Percentiles rank a stretch among this genome's conserved stretches.
Conservation (phyloP, 1,284 basidiomycete genomes). For the Coniferiporia weirii region DNA sequence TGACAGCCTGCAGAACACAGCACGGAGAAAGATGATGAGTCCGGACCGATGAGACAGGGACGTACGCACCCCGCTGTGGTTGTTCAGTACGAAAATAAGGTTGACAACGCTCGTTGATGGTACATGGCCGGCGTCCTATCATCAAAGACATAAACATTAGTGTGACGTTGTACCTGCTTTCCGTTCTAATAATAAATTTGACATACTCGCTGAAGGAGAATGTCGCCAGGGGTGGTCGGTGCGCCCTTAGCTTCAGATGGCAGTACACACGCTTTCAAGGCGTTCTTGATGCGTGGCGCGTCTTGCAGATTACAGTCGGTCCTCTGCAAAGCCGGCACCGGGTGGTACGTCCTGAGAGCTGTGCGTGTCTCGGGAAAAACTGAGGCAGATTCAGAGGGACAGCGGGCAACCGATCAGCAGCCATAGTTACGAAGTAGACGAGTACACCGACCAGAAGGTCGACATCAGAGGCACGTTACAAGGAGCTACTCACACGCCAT, state of each 20-base stretch:
- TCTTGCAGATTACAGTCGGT: slow-evolving; percentile 64
- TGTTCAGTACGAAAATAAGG: slow-evolving; percentile 70
- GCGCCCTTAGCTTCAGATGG: slow-evolving; percentile 63
- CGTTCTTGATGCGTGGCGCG: slow-evolving; percentile 68
- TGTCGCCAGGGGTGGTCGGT: slow-evolving; percentile 64
- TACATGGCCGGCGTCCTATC: slow-evolving; percentile 24
- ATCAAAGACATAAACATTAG: not conserved
- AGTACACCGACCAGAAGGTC: not conserved
- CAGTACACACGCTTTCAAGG: slow-evolving; percentile 71
- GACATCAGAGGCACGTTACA: not conserved
- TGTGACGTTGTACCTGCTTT: not conserved
- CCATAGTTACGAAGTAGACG: slow-evolving; percentile 16
- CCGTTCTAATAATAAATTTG: not conserved
- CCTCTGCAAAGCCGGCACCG: slow-evolving; percentile 62
- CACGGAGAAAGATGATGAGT: slow-evolving; percentile 6
- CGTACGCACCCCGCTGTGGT: slow-evolving; percentile 55
- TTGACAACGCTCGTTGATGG: slow-evolving; percentile 81
- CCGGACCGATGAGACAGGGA: too few species aligned
- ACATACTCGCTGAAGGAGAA: slow-evolving; percentile 36
- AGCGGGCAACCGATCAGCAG: slow-evolving; percentile 6
- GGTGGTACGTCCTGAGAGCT: slow-evolving; percentile 64
- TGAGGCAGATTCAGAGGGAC: slow-evolving; percentile 20
- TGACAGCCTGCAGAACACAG: slow-evolving; percentile 39
- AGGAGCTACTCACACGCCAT: slow-evolving; percentile 70
- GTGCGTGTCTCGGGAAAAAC: slow-evolving; percentile 69